A percentile compares a stretch with the other conserved stretches of the same genome.
These are phyloP conservation scores for Globisporangium acanthophoron DNA, from an alignment of 352 stramenopile species.

Conservation along the genomic window DNA sequence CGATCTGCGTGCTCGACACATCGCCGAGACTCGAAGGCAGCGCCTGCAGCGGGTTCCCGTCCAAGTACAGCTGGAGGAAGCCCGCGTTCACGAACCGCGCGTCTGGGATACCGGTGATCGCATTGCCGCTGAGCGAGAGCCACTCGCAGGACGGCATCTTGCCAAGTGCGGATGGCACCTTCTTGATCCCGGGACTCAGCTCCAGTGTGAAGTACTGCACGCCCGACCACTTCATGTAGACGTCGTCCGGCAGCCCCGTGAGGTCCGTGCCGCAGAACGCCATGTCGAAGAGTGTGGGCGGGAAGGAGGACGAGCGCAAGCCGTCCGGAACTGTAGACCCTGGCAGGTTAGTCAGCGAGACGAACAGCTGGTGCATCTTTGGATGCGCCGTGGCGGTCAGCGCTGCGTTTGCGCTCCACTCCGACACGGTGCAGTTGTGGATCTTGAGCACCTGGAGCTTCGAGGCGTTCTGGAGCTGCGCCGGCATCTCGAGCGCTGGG, in stretches of 20 bases:
- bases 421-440: slow-evolving; percentile 12
- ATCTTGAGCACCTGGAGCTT: slow-evolving; percentile 20
- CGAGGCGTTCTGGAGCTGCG: slow-evolving; percentile 9
- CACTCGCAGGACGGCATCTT: slow-evolving; percentile 5
- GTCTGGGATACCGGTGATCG: slow-evolving; percentile 1
- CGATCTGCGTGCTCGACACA: background rate
- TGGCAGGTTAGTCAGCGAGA: slow-evolving; percentile 18
- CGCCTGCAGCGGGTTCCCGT: slow-evolving; percentile 3
- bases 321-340: slow-evolving; percentile 4
- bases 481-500: slow-evolving; percentile 9
- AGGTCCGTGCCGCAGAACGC: slow-evolving; percentile 9
- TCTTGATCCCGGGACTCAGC: slow-evolving; percentile 6
- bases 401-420: slow-evolving; percentile 11
- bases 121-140: slow-evolving; percentile 7
- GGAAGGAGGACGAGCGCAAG: slow-evolving; percentile 1
- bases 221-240: slow-evolving; percentile 7
- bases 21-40: slow-evolving; percentile 6
- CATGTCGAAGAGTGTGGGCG: slow-evolving; percentile 7
- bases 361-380: slow-evolving; percentile 11
- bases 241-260: slow-evolving; percentile 4
- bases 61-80: slow-evolving; percentile 7
- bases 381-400: slow-evolving; percentile 6
- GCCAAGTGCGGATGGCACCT: background rate
- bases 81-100: background rate
- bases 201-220: slow-evolving; percentile 6